These are phyloP conservation scores for Chaetomium globosum DNA, from an alignment of 2,329 filamentous ascomycete species.

Conservation along the genomic window DNA sequence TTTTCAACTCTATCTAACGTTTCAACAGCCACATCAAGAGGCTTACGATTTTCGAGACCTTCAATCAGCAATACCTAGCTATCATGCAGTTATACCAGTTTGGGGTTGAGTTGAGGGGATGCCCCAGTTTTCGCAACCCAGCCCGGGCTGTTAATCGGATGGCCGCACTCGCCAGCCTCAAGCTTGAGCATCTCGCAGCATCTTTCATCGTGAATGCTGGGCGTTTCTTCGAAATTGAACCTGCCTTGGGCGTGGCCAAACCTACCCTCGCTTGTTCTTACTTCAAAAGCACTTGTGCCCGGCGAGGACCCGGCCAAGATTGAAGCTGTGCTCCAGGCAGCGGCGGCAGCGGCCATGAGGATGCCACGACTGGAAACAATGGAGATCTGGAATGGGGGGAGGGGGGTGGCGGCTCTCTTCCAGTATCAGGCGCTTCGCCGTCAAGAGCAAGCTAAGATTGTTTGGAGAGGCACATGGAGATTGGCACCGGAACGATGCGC, in stretches of 20 bases:
- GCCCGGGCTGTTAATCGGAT: neutral
- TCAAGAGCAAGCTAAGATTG: neutral
- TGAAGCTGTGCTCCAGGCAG: constrained; percentile 2
- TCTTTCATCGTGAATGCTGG: constrained; percentile 8
- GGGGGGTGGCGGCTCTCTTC: constrained; percentile 3
- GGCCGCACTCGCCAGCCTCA: constrained; percentile 6
- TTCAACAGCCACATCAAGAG: constrained; percentile 1
- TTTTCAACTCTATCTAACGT: constrained; percentile 1
- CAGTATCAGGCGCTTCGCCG: neutral
- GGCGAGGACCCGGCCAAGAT: neutral
- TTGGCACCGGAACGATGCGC: neutral
- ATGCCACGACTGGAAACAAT: constrained; percentile 13
- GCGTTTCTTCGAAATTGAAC: constrained; percentile 6
- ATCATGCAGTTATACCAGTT: neutral
- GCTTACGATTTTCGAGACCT: constrained; percentile 12
- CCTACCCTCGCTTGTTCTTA: constrained; percentile 6
- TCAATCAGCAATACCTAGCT: neutral
- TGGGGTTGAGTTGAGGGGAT: neutral
- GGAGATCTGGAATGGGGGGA: constrained; percentile 13
- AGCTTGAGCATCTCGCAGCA: constrained; percentile 11
- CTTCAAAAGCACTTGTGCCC: neutral
- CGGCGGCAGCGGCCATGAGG: constrained; percentile 8
- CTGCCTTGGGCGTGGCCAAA: constrained; percentile 8
- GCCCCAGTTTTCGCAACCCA: constrained; percentile 5
- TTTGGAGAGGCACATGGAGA: constrained; percentile 6